These are phyloP conservation scores for Cordyceps cicadae DNA, from an alignment of 2,329 filamentous ascomycete genomes.

Conservation along the genomic window DNA sequence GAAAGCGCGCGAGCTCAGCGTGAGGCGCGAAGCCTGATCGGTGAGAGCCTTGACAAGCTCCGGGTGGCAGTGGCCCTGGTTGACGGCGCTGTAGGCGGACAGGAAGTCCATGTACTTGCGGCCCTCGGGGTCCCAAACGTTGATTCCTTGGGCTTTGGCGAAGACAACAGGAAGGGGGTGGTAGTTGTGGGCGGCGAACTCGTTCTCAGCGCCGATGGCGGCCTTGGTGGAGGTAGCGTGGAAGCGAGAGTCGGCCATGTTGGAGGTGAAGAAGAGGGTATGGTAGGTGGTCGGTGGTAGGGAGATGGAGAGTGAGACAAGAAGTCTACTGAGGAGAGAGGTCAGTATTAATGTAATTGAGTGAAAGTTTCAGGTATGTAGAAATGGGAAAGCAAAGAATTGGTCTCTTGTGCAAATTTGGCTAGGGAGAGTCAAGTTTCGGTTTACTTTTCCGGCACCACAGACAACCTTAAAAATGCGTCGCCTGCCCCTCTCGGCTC, in stretches of 20 bases:
- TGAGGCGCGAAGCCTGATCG: conserved; percentile 82
- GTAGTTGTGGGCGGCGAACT: conserved; percentile 96
- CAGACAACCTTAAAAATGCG: neutral
- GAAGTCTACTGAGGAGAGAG: neutral
- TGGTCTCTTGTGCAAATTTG: neutral
- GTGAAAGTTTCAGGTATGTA: neutral
- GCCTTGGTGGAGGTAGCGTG: conserved; percentile 71
- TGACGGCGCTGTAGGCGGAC: conserved; percentile 94
- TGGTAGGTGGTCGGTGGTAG: too few relatives aligned
- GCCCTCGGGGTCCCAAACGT: conserved; percentile 96
- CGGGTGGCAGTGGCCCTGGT: conserved; percentile 96
- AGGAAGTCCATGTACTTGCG: conserved; percentile 96
- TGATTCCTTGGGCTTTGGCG: conserved; percentile 70
- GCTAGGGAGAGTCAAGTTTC: too few relatives aligned
- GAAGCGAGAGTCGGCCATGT: conserved; percentile 46
- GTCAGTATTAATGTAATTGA: neutral
- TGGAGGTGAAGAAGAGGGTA: conserved; percentile 13
- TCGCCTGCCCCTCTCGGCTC: too few relatives aligned
- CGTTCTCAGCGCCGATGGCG: conserved; percentile 73
- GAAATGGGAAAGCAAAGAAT: neutral
- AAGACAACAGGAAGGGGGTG: conserved; percentile 95
- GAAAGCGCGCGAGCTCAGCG: conserved; percentile 89
- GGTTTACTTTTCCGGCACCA: neutral
- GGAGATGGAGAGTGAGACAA: neutral
- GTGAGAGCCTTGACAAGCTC: conserved; percentile 85